Evolutionary conservation across 2,329 filamentous ascomycete genomes (phyloP), one percentile per base, ranked within the genome.

Genomic region (Botrytis paeoniae): DNA sequence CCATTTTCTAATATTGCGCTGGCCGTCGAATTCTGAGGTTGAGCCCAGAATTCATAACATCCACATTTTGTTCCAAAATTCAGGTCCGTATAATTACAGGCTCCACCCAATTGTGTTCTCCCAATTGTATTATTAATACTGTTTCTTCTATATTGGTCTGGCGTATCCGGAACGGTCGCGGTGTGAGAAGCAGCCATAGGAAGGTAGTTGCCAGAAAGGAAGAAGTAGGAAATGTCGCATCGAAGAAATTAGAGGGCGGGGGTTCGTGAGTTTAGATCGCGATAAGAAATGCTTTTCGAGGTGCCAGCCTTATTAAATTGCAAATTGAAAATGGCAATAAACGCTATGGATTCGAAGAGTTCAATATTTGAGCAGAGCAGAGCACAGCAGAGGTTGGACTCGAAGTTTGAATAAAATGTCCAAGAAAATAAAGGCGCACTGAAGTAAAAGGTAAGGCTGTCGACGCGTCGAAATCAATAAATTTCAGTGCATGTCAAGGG

Each of bases 11-110:
- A 37, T 69, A 51, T 60, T 64, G 60, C 60, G 14, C 29, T 43
- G 62, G n/a, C 18, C n/a, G 48, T 48, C 8, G 29, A 32, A 22
- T 51, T 73, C 64, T 75, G 69, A n/a, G 80, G 79, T 83, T 84
- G 81, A 75, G 79, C 78, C 85, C 85, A 88, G 77, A 88, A 89
- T 70, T 86, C 83, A 73, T 82, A 82, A 79, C 87, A 89, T 62
- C 86, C 86, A 80, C 87, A 89, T 43, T 76, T 80, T 48, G 83
- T 82, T 59, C 85, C 84, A 57, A 79, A 75, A 65, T 79, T 83
- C 74, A 85, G 78, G 75, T 87, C 84, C 77, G 84, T 85, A 79
- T 83, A 86, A 78, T 86, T 85, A 82, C 87, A 89, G 48, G 83
- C 81, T 64, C 87, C 87, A 75, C 80, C 83, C n/a, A 86, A 86